Base-by-base conservation (phyloP, 2,329 filamentous ascomycete genomes). In the Hypoxylon sp. region DNA sequence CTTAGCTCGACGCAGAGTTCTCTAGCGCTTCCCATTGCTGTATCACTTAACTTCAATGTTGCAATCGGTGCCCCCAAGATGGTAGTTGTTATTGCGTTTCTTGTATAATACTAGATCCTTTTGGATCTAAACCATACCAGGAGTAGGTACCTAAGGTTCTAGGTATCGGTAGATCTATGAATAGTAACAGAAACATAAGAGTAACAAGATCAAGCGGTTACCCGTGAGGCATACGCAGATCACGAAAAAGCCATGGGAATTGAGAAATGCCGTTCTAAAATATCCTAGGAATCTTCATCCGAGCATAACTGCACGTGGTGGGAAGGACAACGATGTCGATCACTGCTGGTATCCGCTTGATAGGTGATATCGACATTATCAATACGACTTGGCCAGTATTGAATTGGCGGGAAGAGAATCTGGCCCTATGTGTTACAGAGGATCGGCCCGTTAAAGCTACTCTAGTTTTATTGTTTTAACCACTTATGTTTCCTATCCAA, bases 401-500 rank as follows among this genome's bases (percentile, higher is more conserved):
- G 56, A 43, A 53, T 60, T 55, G 58, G 65, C 58, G 52, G 67
- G 53, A 61, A 43, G 38, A 65, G 57, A 55, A 36, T 14, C 60
- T 46, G 41, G 49, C 38, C 41, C 41, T 21, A 32, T 21, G 53
- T 41, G 63, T 69, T 58, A 58, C 57, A 69, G 43, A 67, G 67
- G 67, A 65, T 65, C 64, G 67, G 67, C 67, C 67, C 64, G 67
- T 65, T 58, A 52, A 57, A 64, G 57, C 67, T 60, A 63, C 53
- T 53, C 52, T 58, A 32, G 9, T 34, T 13, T 45, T 41, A 19
- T 63, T 36, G 41, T 30, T n/a, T 55, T 36, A 25, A 38, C 25
- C 28, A 25, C 50, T 48, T 32, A 25, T 32, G 14, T 23, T 38
- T 34, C 41, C 6, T 9, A 49, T 32, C 53, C 34, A 41, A 34